These are phyloP conservation scores for Senna siamea DNA, from an alignment of 306 rosid species.

Conservation along the genomic window DNA sequence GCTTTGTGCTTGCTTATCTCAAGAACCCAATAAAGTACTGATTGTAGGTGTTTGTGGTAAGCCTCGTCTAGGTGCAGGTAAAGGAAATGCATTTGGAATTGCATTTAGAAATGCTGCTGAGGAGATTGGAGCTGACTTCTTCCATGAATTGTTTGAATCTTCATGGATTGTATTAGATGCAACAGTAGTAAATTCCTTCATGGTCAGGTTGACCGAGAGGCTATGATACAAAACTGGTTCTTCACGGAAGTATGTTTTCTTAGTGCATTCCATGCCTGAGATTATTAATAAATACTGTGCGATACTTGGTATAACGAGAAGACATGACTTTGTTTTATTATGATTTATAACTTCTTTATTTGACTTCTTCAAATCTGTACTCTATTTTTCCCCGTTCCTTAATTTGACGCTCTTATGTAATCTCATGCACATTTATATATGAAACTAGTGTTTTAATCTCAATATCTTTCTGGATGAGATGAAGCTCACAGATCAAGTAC, in stretches of 20 bases:
- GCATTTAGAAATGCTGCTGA: constrained; percentile 82
- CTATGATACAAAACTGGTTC: constrained; percentile 51
- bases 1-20: constrained; percentile 90
- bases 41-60: constrained; percentile 94
- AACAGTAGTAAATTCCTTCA: constrained; percentile 74
- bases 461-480: constrained; percentile 20
- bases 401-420: constrained; percentile 34
- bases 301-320: constrained; percentile 30
- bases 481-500: constrained; percentile 26
- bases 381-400: background rate
- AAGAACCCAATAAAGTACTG: constrained; percentile 76
- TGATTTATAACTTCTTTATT: constrained; percentile 35
- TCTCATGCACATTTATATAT: constrained; percentile 20
- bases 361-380: constrained; percentile 26
- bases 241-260: constrained; percentile 17
- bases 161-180: constrained; percentile 90
- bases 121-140: constrained; percentile 76
- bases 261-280: constrained; percentile 37
- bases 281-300: constrained; percentile 40
- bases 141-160: constrained; percentile 92
- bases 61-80: constrained; percentile 88
- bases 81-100: constrained; percentile 86
- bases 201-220: constrained; percentile 89
- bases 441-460: constrained; percentile 7
- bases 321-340: constrained; percentile 42